Evolutionary conservation across 169 alveolate genomes (phyloP).

Genomic region (Blepharisma undulans): DNA sequence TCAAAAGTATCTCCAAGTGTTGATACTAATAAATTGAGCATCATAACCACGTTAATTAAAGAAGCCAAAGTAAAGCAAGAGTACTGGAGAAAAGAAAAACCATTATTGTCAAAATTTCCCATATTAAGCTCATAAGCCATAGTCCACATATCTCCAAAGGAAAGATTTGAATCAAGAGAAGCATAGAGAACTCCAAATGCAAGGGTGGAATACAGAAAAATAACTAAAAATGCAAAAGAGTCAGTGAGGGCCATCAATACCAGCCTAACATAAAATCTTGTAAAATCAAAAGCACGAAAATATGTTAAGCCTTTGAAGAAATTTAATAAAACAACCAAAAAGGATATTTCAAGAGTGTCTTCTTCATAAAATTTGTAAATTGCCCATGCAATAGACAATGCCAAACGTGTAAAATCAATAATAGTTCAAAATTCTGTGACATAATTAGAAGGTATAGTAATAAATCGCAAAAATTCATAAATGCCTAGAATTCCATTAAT

Average conservation of each 20-base stretch:
- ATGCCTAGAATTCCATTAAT: background rate
- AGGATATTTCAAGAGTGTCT: background rate
- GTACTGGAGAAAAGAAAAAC: background rate
- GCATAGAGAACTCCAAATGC: constrained; percentile 10
- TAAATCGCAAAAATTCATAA: background rate
- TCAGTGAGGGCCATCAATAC: background rate
- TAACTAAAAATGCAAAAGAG: background rate
- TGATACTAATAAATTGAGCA: background rate
- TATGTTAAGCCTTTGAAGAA: constrained; percentile 9
- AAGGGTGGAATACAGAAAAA: constrained; percentile 9
- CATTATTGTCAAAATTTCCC: background rate
- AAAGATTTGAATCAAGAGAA: background rate
- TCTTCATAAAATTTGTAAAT: background rate
- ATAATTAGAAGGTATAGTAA: background rate
- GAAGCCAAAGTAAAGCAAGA: background rate
- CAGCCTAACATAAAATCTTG: background rate
- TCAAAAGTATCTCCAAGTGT: background rate
- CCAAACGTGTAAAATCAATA: background rate
- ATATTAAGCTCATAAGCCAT: background rate
- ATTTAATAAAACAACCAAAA: background rate
- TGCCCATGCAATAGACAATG: background rate
- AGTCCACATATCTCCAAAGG: background rate
- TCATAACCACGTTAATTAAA: background rate
- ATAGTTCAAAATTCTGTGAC: background rate
- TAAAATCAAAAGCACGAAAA: constrained; percentile 15